phyloP scores from a whole-genome alignment of 2,329 filamentous ascomycete genomes.

The Fusarium multiceps region DNA sequence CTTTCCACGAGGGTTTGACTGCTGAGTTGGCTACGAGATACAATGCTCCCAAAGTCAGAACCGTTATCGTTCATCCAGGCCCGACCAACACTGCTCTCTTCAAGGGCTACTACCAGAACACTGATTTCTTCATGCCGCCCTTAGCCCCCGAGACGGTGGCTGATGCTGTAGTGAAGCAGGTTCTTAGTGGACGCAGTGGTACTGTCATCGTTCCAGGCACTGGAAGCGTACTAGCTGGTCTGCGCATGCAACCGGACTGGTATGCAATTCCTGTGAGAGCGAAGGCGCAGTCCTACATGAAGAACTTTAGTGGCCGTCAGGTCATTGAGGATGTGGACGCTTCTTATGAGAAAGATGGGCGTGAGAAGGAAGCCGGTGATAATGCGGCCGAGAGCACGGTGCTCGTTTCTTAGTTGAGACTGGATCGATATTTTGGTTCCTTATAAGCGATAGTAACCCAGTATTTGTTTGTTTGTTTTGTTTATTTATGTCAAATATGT shows the following conservation, averaged over 20 bases:
- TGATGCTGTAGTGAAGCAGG: constrained; percentile 60
- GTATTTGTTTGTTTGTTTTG: background rate
- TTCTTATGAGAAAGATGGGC: constrained; percentile 48
- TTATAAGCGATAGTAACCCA: background rate
- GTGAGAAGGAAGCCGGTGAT: constrained; percentile 34
- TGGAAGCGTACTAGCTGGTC: constrained; percentile 53
- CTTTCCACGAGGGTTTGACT: constrained; percentile 74
- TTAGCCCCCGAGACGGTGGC: constrained; percentile 57
- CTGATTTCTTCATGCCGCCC: constrained; percentile 49
- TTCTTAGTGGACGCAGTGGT: constrained; percentile 60
- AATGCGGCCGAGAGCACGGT: constrained; percentile 52
- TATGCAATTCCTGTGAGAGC: constrained; percentile 65
- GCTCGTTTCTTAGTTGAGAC: constrained; percentile 48
- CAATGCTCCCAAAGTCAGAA: constrained; percentile 71
- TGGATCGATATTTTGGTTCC: background rate
- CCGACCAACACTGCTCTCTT: constrained; percentile 53
- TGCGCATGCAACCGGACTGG: constrained; percentile 71
- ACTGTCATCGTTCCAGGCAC: constrained; percentile 60
- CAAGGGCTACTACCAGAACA: constrained; percentile 66
- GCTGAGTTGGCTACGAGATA: constrained; percentile 70
- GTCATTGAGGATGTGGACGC: constrained; percentile 59
- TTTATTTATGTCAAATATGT: background rate
- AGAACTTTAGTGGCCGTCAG: constrained; percentile 58
- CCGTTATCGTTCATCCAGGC: constrained; percentile 71
- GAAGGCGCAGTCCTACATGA: constrained; percentile 55